Evolutionary conservation across 2,329 filamentous ascomycete genomes (phyloP).

Genomic region (Neophaeococcomyces mojaviensis): DNA sequence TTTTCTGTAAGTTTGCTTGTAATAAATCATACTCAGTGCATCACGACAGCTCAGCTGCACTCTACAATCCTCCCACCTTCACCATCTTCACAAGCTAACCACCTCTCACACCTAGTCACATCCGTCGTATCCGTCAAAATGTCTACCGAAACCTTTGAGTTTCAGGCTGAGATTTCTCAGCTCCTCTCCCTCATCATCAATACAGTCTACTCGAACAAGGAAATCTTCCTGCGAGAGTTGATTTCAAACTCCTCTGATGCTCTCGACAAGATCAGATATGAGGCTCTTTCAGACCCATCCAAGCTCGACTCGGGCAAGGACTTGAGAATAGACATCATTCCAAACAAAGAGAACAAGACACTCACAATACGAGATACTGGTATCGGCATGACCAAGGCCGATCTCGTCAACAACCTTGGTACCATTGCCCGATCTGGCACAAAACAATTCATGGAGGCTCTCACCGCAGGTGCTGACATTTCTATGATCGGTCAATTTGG

Average conservation of each 20-base stretch:
- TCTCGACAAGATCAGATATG: conserved; percentile 99
- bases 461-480: conserved; percentile 95
- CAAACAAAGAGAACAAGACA: conserved; percentile 95
- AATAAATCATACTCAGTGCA: no score
- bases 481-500: conserved; percentile 99
- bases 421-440: conserved; percentile 98
- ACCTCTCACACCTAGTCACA: conserved; percentile 2
- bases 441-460: conserved; percentile 99
- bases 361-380: conserved; percentile 94
- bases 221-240: conserved; percentile 98
- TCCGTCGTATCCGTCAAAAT: conserved; percentile 53
- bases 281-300: conserved; percentile 91
- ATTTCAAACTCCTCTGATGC: conserved; percentile 99
- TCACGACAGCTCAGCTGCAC: background rate
- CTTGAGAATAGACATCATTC: conserved; percentile 97
- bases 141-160: conserved; percentile 94
- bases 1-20: no score
- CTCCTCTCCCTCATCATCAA: conserved; percentile 99
- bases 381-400: conserved; percentile 99
- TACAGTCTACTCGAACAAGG: conserved; percentile 99
- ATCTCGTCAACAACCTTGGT: conserved; percentile 99
- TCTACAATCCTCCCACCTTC: background rate
- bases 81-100: conserved; percentile 1
- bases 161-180: conserved; percentile 99
- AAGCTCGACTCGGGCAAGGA: conserved; percentile 98